phyloP scores from a whole-genome alignment of 2,329 filamentous ascomycete genomes.

The Neocucurbitaria cava region DNA sequence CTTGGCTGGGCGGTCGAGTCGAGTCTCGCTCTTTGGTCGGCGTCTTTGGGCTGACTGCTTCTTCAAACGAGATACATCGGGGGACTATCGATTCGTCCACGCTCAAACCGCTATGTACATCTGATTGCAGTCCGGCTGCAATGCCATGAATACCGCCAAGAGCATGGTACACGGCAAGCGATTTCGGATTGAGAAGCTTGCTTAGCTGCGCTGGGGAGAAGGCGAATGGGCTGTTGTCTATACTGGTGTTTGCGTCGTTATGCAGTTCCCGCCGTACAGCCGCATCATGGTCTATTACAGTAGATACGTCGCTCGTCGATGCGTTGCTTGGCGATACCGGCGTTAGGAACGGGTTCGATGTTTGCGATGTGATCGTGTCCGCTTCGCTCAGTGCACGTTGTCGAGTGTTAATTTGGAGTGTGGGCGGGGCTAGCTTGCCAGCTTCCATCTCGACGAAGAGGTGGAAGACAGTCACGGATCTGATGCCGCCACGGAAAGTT shows the following conservation, averaged over 20 bases:
- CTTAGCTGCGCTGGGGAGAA: conserved; percentile 63
- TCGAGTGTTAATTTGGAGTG: conserved; percentile 34
- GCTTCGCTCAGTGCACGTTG: conserved; percentile 32
- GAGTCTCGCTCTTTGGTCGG: conserved; percentile 27
- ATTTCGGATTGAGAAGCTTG: conserved; percentile 61
- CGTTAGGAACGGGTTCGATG: conserved; percentile 32
- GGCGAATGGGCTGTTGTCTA: conserved; percentile 58
- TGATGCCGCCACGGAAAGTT: not conserved
- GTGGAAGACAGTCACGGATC: not conserved
- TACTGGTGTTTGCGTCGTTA: conserved; percentile 33
- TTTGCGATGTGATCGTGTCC: conserved; percentile 33
- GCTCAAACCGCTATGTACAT: conserved; percentile 58
- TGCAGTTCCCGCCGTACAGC: conserved; percentile 34
- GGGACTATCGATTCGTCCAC: conserved; percentile 58
- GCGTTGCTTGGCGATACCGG: conserved; percentile 34
- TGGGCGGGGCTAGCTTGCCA: conserved; percentile 34
- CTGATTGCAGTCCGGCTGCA: conserved; percentile 59
- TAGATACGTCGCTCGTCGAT: conserved; percentile 26
- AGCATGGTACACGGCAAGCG: conserved; percentile 56
- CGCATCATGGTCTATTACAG: conserved; percentile 26
- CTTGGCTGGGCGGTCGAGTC: conserved; percentile 20
- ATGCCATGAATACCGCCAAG: conserved; percentile 64
- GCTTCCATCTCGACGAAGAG: conserved; percentile 25
- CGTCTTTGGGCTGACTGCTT: conserved; percentile 53
- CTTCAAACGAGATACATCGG: conserved; percentile 58